Evolutionary conservation across 345 rosid genomes (phyloP), one percentile per base, ranked within the genome.

Genomic region (Raphanus raphanistrum): DNA sequence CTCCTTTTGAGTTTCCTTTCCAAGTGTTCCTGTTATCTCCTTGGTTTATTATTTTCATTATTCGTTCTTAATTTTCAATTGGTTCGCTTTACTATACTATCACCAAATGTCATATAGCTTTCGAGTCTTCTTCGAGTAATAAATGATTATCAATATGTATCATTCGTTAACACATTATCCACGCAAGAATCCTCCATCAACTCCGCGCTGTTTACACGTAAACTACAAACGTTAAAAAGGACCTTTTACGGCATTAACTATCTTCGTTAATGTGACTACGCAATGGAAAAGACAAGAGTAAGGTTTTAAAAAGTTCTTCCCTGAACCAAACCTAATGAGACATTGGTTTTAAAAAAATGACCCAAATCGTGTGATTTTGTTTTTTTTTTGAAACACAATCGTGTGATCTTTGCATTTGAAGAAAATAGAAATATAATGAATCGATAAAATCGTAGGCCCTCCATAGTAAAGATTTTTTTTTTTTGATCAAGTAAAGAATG

Each of bases 221-320:
- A n/a, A 8, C 63, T 63, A 70, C 71, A 71, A 65, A 72, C 27
- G 26, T 31, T 41, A 57, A 45, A 65, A 2, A 29, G 13, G 31
- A 41, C 76, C 29, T 26, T 64, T 7, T 6, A 16, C 16, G 32
- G 73, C 63, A 48, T 59, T 45, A 38, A 10, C 35, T 71, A 38
- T 28, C 50, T 62, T 79, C 16, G 65, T 68, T 68, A n/a, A 32
- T 57, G 2, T 57, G 66, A 70, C 63, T 64, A 57, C 45, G 21
- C 61, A 75, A 80, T 57, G 68, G 16, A 74, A 64, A 80, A 70
- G 64, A 63, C 68, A 75, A 74, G 69, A 73, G 70, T 71, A 63
- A 74, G 63, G 31, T 26, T 35, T 68, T 45, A 45, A 10, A 57
- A 80, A 69, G 78, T 69, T 52, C 80, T 76, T 76, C 84, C 88